Evolutionary conservation across 108 stramenopile species (phyloP).

Genomic region (Pseudonitzschia pungens): DNA sequence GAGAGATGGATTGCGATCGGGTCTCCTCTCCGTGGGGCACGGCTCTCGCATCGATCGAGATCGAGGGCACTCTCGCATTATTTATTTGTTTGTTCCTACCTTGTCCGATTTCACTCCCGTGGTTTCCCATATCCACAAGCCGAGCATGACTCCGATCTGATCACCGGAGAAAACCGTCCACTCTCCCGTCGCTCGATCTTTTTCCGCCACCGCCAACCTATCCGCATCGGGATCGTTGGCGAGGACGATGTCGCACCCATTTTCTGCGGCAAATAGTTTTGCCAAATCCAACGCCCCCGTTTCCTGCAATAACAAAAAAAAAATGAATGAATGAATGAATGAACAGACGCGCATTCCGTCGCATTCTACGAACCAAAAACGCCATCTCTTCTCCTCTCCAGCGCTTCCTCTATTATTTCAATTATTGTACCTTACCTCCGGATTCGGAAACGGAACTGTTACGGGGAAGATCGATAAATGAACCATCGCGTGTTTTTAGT

Average conservation of each 20-base stretch:
- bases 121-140: slow-evolving; percentile 86
- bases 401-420: background rate
- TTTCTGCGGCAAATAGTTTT: slow-evolving; percentile 64
- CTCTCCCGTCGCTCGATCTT: slow-evolving; percentile 46
- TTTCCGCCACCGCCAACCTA: slow-evolving; percentile 94
- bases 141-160: slow-evolving; percentile 93
- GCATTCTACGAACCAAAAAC: background rate
- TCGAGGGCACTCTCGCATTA: background rate
- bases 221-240: slow-evolving; percentile 99
- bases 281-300: slow-evolving; percentile 92
- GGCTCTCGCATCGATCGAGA: background rate
- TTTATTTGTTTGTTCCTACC: slow-evolving; percentile 34
- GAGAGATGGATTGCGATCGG: too few species aligned
- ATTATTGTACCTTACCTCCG: slow-evolving; percentile 1
- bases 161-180: slow-evolving; percentile 96
- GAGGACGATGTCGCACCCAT: slow-evolving; percentile 77
- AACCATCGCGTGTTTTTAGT: background rate
- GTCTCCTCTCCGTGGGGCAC: background rate
- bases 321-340: too few species aligned
- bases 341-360: slow-evolving; percentile 50
- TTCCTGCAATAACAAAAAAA: slow-evolving; percentile 82
- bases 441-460: slow-evolving; percentile 13
- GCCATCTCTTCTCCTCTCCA: background rate
- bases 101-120: slow-evolving; percentile 62
- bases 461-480: background rate